Conservation (phyloP, 495 filamentous ascomycete genomes). For the Ascobolus immersus region DNA sequence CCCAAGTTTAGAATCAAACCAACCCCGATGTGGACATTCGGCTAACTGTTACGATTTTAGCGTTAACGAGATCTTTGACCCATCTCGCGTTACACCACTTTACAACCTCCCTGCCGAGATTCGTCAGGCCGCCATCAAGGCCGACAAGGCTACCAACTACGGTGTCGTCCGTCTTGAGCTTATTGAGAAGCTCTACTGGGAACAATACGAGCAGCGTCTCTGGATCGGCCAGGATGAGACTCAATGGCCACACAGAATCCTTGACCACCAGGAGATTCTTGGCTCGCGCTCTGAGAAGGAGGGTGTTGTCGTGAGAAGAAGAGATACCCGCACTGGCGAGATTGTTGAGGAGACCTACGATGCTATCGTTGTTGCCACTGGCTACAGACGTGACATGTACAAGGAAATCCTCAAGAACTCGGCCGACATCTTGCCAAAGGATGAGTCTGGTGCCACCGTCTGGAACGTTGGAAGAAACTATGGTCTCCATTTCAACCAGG, state of each 20-base stretch:
- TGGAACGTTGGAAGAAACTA: slow-evolving; percentile 39
- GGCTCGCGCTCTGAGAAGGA: too few relatives aligned
- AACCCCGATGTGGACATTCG: slow-evolving; percentile 1
- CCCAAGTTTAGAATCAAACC: neutral
- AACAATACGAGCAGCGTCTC: slow-evolving; percentile 60
- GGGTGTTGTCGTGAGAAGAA: slow-evolving; percentile 23
- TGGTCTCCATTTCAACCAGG: slow-evolving; percentile 36
- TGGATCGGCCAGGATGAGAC: slow-evolving; percentile 41
- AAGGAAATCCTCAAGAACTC: slow-evolving; percentile 45
- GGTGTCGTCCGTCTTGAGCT: slow-evolving; percentile 69
- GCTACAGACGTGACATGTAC: slow-evolving; percentile 57
- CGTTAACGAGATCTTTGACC: slow-evolving; percentile 92
- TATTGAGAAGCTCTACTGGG: slow-evolving; percentile 64
- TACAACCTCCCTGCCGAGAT: slow-evolving; percentile 36
- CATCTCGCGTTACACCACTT: slow-evolving; percentile 47
- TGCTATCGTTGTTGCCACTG: slow-evolving; percentile 63
- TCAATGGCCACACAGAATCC: slow-evolving; percentile 57
- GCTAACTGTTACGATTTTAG: slow-evolving; percentile 20
- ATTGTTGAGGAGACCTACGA: slow-evolving; percentile 20
- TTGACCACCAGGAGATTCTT: slow-evolving; percentile 36
- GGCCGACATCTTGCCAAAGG: slow-evolving; percentile 32
- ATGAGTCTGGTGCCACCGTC: slow-evolving; percentile 6
- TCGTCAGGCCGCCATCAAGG: slow-evolving; percentile 33
- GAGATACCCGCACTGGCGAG: slow-evolving; percentile 11
- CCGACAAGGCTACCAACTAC: slow-evolving; percentile 69